phyloP scores from a whole-genome alignment of 2,329 filamentous ascomycete genomes.

The Claviceps sorghi region DNA sequence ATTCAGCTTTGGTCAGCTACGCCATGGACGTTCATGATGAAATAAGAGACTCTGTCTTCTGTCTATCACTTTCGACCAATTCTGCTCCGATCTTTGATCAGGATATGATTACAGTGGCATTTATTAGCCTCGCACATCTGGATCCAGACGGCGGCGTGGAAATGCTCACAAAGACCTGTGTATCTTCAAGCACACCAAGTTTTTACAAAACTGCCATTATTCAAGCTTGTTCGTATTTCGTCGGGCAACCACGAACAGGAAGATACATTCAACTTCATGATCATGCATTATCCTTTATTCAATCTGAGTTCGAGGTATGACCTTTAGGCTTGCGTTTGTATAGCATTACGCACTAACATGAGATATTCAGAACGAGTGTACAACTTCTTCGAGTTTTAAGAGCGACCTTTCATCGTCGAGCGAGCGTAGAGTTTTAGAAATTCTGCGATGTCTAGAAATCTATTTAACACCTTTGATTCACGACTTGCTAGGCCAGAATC shows the following conservation, averaged over 20 bases:
- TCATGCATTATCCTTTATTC: conserved; percentile 41
- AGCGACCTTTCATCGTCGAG: conserved; percentile 15
- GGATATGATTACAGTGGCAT: conserved; percentile 50
- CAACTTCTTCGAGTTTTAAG: conserved; percentile 7
- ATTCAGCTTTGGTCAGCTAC: conserved; percentile 50
- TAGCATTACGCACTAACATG: background rate
- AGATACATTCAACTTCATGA: conserved; percentile 41
- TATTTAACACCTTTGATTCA: conserved; percentile 25
- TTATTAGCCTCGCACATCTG: conserved; percentile 49
- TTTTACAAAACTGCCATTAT: conserved; percentile 49
- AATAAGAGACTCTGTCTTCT: conserved; percentile 50
- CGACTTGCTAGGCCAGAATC: conserved; percentile 14
- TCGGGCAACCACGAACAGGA: conserved; percentile 32
- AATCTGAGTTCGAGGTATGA: conserved; percentile 1
- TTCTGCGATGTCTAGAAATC: conserved; percentile 39
- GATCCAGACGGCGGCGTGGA: conserved; percentile 45
- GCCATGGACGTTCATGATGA: conserved; percentile 57
- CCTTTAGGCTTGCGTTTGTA: background rate
- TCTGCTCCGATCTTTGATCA: conserved; percentile 43
- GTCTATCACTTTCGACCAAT: conserved; percentile 30
- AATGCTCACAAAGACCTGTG: conserved; percentile 40
- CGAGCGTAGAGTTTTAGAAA: conserved; percentile 21
- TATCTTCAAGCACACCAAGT: conserved; percentile 40
- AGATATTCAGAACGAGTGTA: conserved; percentile 1
- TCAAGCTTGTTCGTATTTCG: conserved; percentile 49